phyloP scores from a whole-genome alignment of 2,329 filamentous ascomycete genomes.

The Microascus cirrosus region DNA sequence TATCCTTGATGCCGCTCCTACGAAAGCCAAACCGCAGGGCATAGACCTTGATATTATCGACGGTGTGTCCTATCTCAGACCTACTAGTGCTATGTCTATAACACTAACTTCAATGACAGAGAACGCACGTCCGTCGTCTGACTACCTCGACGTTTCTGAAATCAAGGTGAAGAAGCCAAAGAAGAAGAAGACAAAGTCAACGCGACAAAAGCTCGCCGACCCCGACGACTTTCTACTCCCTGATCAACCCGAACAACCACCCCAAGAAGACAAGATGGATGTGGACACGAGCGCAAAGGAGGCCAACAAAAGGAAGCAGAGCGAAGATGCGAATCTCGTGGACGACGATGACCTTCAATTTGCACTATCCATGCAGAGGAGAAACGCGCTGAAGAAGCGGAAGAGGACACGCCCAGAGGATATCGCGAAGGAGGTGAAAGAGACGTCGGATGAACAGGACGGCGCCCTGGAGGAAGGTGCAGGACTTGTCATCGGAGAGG shows the following conservation, averaged over 20 bases:
- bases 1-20: slow-evolving; percentile 35
- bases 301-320: slow-evolving; percentile 49
- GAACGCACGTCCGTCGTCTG: slow-evolving; percentile 38
- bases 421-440: slow-evolving; percentile 67
- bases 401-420: slow-evolving; percentile 82
- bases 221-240: slow-evolving; percentile 45
- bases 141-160: slow-evolving; percentile 78
- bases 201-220: slow-evolving; percentile 56
- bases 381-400: slow-evolving; percentile 78
- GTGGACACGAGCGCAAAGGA: slow-evolving; percentile 47
- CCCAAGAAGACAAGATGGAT: slow-evolving; percentile 51
- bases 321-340: slow-evolving; percentile 58
- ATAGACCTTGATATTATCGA: slow-evolving; percentile 46
- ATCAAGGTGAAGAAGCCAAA: slow-evolving; percentile 93
- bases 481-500: slow-evolving; percentile 89
- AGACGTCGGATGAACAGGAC: slow-evolving; percentile 33
- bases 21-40: slow-evolving; percentile 49
- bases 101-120: not conserved
- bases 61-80: not conserved
- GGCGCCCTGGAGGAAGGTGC: slow-evolving; percentile 24
- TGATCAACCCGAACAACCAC: slow-evolving; percentile 11
- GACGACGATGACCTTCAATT: slow-evolving; percentile 92
- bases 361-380: slow-evolving; percentile 71
- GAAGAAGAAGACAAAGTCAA: slow-evolving; percentile 78
- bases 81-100: too few relatives aligned